phyloP scores from a whole-genome alignment of 352 stramenopile species.

The Peronospora farinosa region DNA sequence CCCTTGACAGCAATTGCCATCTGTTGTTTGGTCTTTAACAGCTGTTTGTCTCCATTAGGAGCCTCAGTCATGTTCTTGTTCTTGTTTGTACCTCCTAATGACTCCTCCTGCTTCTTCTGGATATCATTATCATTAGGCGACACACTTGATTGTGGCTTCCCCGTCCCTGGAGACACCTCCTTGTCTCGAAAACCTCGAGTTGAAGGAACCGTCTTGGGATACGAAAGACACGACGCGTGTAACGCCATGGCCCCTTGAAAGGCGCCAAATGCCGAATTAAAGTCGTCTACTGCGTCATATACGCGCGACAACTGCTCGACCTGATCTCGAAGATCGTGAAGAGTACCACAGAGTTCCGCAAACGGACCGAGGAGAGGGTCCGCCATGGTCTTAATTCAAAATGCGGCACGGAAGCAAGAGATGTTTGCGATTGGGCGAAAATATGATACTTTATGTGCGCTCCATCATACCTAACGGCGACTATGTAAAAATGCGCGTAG shows the following conservation, averaged over 20 bases:
- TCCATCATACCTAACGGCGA: too few relatives aligned
- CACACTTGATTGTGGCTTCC: constrained; percentile 36
- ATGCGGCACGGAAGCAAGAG: background rate
- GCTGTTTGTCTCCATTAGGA: constrained; percentile 5
- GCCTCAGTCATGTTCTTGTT: constrained; percentile 2
- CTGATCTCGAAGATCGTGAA: constrained; percentile 61
- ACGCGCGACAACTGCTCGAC: constrained; percentile 57
- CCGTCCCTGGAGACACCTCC: constrained; percentile 17
- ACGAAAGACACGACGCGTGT: constrained; percentile 67
- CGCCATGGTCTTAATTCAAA: constrained; percentile 5
- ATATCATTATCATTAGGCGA: constrained; percentile 2
- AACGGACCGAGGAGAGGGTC: constrained; percentile 48
- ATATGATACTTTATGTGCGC: too few relatives aligned
- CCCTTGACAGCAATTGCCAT: background rate
- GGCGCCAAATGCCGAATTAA: constrained; percentile 65
- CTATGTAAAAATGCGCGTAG: too few relatives aligned
- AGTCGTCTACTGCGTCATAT: constrained; percentile 65
- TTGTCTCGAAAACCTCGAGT: constrained; percentile 10
- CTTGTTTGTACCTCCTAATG: constrained; percentile 3
- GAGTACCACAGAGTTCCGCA: constrained; percentile 49
- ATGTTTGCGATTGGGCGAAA: background rate
- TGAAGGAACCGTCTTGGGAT: constrained; percentile 29
- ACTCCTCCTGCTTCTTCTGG: constrained; percentile 1
- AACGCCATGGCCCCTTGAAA: constrained; percentile 75
- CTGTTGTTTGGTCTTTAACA: constrained; percentile 6